Conservation (phyloP, 2,329 filamentous ascomycete genomes). For the Colletotrichum sp. region DNA sequence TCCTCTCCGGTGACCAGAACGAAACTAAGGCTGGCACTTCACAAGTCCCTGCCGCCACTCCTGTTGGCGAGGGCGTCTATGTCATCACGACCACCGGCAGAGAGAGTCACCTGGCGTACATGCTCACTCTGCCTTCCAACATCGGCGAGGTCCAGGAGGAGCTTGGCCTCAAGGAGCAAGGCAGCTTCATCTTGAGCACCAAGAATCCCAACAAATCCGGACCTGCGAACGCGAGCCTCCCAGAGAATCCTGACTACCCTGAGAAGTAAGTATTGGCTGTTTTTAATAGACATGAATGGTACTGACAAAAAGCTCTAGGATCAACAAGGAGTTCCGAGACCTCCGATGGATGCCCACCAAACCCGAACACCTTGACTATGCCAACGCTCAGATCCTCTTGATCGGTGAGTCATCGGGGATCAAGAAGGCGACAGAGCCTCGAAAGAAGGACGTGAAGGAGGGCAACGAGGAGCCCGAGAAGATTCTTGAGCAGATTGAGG, state of each 20-base stretch:
- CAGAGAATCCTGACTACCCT: conserved; percentile 71
- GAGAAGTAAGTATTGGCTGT: conserved; percentile 58
- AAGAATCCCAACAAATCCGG: conserved; percentile 78
- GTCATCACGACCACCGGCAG: conserved; percentile 75
- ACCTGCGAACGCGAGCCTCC: conserved; percentile 67
- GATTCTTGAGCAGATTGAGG: conserved; percentile 75
- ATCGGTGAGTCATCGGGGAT: conserved; percentile 72
- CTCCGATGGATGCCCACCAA: conserved; percentile 77
- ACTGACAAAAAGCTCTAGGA: conserved; percentile 39
- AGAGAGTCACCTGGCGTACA: conserved; percentile 79
- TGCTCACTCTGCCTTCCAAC: conserved; percentile 74
- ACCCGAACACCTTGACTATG: conserved; percentile 76
- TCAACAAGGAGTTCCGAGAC: conserved; percentile 74
- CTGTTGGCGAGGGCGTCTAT: conserved; percentile 86
- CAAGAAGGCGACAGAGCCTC: conserved; percentile 59
- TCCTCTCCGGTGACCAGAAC: conserved; percentile 72
- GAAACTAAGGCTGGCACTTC: conserved; percentile 79
- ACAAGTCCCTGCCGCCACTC: conserved; percentile 71
- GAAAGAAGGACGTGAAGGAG: conserved; percentile 60
- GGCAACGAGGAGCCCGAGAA: conserved; percentile 69
- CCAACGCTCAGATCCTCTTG: conserved; percentile 77
- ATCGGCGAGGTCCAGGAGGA: conserved; percentile 76
- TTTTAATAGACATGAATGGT: neutral
- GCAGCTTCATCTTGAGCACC: conserved; percentile 79
- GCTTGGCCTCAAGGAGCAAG: conserved; percentile 72